Base-by-base conservation (phyloP, 345 rosid species). In the Populus euphratica region DNA sequence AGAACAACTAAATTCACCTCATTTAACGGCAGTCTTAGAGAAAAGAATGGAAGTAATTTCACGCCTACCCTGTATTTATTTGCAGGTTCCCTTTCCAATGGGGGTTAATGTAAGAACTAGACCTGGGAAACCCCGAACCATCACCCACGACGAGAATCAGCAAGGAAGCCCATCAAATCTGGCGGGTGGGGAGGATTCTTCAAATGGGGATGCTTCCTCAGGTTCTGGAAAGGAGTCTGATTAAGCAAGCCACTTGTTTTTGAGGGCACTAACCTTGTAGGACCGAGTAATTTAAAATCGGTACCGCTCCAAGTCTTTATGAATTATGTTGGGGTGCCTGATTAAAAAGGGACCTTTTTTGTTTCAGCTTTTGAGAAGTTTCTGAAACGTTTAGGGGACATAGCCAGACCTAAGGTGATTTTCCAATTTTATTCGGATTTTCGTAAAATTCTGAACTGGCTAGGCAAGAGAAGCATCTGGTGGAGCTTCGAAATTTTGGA, bases 51-150 rank as follows among this genome's bases (percentile, higher is more conserved):
- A 23, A 44, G 11, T 62, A 66, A 49, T 73, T 31, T 74, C 36
- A 33, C 5, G 36, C 7, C 35, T 49, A 76, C 16, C 72, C 56
- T 73, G 61, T 73, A 29, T 52, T 38, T 13, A 38, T 76, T 33
- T 75, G 68, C 81, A 89, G 94, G 86, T 89, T 33, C 93, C 94
- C 23, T 91, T 89, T 72, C 93, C 94, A 41, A 79, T 86, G 86
- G 93, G 93, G 49, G 86, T 81, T 33, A 86, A 83, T 66, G 78
- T 86, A 75, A 85, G 91, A 81, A 79, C 84, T 12, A 85, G 90
- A 79, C 84, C 85, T 5, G 88, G 85, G 66, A 89, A 86, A 76
- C 70, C 86, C 69, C 80, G 79, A 67, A 62, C 78, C 18, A 59
- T 25, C 44, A 59, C 54, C 65, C 72, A 47, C 0, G 88, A 87